A percentile compares a stretch with the other conserved stretches of the same genome.
Conservation (phyloP, 2,329 filamentous ascomycete species). For the Ophiosphaerella narmari region DNA sequence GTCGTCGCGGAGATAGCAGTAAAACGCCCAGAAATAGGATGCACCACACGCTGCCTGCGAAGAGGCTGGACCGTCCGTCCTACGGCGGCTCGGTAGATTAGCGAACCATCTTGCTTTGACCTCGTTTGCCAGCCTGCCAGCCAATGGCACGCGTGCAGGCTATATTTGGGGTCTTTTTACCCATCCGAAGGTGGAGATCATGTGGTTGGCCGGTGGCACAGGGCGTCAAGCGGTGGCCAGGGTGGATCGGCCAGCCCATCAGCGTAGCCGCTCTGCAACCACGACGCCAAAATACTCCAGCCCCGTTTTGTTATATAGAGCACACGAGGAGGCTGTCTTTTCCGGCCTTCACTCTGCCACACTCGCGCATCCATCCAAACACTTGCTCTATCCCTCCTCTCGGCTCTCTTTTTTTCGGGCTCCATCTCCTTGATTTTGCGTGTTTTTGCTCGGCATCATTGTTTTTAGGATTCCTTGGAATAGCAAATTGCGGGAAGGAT, state of each 20-base stretch:
- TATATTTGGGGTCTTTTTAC: constrained; percentile 26
- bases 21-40: neutral
- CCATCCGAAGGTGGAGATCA: neutral
- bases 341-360: too few relatives aligned
- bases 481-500: neutral
- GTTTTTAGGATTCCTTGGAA: constrained; percentile 2
- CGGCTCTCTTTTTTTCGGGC: too few relatives aligned
- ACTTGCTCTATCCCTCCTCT: neutral
- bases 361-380: neutral
- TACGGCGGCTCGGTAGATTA: constrained; percentile 17
- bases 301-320: too few relatives aligned
- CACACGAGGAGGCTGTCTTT: too few relatives aligned
- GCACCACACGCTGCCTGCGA: neutral
- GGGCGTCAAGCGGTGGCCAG: constrained; percentile 4
- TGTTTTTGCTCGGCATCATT: neutral
- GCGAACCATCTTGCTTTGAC: constrained; percentile 11
- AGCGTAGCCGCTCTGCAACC: neutral
- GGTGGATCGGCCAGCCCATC: neutral
- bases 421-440: too few relatives aligned
- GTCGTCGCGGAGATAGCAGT: too few relatives aligned
- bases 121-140: neutral
- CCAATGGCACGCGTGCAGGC: constrained; percentile 13
- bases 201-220: constrained; percentile 6
- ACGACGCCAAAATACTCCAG: neutral
- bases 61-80: too few relatives aligned